Base-by-base conservation (phyloP, 2,329 filamentous ascomycete genomes). In the Penicillium polonicum region DNA sequence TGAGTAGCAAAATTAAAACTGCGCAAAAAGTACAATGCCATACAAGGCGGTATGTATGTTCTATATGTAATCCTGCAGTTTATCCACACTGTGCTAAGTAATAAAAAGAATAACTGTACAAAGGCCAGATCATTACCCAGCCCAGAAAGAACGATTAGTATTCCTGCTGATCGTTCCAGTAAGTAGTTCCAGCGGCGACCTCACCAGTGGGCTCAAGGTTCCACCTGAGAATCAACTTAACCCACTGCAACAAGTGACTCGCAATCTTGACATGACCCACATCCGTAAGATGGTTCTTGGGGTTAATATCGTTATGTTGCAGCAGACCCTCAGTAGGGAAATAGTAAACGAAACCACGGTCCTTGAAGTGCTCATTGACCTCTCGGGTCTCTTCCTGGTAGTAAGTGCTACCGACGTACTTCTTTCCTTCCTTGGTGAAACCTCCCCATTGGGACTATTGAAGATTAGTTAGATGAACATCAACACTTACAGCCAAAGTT, bases 301-400 rank as follows among this genome's bases (percentile, higher is more conserved):
- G 83, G 2, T 77, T 80, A 58, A 85, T 83, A 65, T 86, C 84
- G 61, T 86, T 86, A 65, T 87, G 83, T 62, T 86, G 82, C 62
- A 87, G 67, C 44, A 87, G 83, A 0, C 84, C 84, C 10, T 79
- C 83, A 0, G 82, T 85, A 64, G 85, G 83, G 72, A 87, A 87
- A 63, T 85, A 84, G 65, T 85, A 80, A 31, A 87, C 82, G 52
- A 84, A 86, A 0, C 78, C 77, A 56, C 78, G 65, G 17, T 70
- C 65, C 46, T 68, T 81, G 75, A 83, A 86, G 64, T 82, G 79
- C 46, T 82, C 67, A 55, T 81, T 79, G 25, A 85, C 79, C 8
- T 76, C 66, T 58, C 78, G 73, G 17, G 84, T 80, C 61, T 85
- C 80, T 31, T 80, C 72, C 52, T 78, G 72, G 62, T 81, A 85